Evolutionary conservation across 2,329 filamentous ascomycete species (phyloP).

Genomic region (Colletotrichum destructivum): DNA sequence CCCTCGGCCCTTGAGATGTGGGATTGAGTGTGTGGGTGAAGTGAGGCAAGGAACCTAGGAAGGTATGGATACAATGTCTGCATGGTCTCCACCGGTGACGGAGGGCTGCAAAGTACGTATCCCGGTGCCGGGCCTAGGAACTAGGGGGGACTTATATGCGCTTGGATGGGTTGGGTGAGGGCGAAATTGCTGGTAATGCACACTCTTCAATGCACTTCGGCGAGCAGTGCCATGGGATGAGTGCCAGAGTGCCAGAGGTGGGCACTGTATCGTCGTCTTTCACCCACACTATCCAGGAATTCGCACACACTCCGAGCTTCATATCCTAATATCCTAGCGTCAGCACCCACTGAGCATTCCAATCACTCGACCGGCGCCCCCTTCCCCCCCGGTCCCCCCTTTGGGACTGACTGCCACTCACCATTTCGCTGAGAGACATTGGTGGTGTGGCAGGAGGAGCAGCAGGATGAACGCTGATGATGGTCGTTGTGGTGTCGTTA

Average conservation of each 20-base stretch:
- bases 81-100: constrained; percentile 18
- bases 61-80: constrained; percentile 9
- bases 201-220: constrained; percentile 28
- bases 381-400: constrained; percentile 15
- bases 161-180: constrained; percentile 41
- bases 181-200: constrained; percentile 42
- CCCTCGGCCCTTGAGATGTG: constrained; percentile 1
- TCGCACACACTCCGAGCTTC: constrained; percentile 33
- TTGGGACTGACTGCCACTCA: constrained; percentile 15
- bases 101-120: constrained; percentile 15
- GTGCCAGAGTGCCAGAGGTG: constrained; percentile 1
- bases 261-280: constrained; percentile 6
- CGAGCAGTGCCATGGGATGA: background rate
- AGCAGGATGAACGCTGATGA: background rate
- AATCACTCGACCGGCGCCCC: constrained; percentile 21
- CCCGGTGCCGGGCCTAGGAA: constrained; percentile 21
- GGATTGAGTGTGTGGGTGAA: constrained; percentile 5
- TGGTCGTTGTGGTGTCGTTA: background rate
- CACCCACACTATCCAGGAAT: constrained; percentile 19
- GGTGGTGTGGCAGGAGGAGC: constrained; percentile 1
- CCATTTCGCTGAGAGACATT: constrained; percentile 7
- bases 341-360: constrained; percentile 26
- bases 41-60: background rate
- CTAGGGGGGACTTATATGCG: constrained; percentile 29
- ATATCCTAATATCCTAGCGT: constrained; percentile 35